Evolutionary conservation across 371 early-diverging fungal species (phyloP).

Genomic region (Phascolomyces articulosus): DNA sequence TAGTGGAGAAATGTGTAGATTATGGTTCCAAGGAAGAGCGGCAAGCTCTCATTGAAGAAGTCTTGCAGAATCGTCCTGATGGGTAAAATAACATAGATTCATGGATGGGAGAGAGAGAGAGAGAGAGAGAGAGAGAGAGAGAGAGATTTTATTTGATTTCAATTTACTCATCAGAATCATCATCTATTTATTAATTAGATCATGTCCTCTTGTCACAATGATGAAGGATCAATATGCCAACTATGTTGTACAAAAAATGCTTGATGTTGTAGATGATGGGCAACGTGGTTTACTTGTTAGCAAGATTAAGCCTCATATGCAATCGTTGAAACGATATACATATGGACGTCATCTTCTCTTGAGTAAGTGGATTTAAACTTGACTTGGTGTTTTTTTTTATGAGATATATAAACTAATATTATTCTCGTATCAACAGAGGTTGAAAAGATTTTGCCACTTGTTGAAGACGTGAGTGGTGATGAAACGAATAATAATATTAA

Average conservation of each 20-base stretch:
- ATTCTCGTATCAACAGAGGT: slow-evolving; percentile 35
- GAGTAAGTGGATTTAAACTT: slow-evolving; percentile 41
- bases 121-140: too few relatives aligned
- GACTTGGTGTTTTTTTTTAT: neutral
- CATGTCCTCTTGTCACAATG: slow-evolving; percentile 86
- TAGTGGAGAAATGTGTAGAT: slow-evolving; percentile 95
- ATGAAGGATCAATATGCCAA: slow-evolving; percentile 99
- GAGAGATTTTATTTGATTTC: too few relatives aligned
- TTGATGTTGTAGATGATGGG: slow-evolving; percentile 93
- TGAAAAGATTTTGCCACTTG: slow-evolving; percentile 40
- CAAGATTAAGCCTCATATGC: slow-evolving; percentile 90
- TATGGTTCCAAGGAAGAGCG: slow-evolving; percentile 77
- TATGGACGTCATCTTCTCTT: slow-evolving; percentile 96
- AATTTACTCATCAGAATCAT: too few relatives aligned
- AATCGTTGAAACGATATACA: slow-evolving; percentile 91
- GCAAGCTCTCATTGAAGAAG: slow-evolving; percentile 87
- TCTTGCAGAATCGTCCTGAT: slow-evolving; percentile 73
- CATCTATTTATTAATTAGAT: slow-evolving; percentile 48
- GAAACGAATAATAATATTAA: neutral
- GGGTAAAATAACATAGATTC: slow-evolving; percentile 48
- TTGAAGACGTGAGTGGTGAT: neutral
- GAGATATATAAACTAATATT: neutral
- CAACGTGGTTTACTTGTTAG: slow-evolving; percentile 86
- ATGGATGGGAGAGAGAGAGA: too few relatives aligned
- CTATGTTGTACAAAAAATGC: slow-evolving; percentile 99